Conservation (phyloP, 805 yeast species). For the Starmerella potacharoeniae region DNA sequence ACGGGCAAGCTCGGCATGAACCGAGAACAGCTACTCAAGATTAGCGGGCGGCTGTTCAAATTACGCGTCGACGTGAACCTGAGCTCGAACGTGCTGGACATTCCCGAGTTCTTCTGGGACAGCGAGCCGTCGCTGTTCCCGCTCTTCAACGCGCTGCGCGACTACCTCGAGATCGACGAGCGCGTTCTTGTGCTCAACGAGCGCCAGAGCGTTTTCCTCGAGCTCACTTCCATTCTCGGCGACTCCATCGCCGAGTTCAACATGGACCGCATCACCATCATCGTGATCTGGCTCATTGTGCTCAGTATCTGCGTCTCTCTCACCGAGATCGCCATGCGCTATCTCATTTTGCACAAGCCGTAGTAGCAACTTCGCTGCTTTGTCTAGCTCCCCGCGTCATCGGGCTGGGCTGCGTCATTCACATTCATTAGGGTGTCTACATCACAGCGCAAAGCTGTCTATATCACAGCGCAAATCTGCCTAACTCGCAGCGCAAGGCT, state of each 20-base stretch:
- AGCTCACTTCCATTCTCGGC: slow-evolving; percentile 82
- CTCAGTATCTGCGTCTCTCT: slow-evolving; percentile 54
- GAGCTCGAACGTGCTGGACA: slow-evolving; percentile 80
- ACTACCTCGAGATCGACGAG: slow-evolving; percentile 88
- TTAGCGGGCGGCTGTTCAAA: slow-evolving; percentile 83
- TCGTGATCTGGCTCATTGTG: slow-evolving; percentile 72
- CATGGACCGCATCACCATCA: slow-evolving; percentile 83
- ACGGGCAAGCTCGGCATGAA: slow-evolving; percentile 80
- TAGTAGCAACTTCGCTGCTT: no score
- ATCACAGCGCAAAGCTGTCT: no score
- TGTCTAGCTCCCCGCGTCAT: no score
- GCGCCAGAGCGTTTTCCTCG: slow-evolving; percentile 85
- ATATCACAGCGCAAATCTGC: no score
- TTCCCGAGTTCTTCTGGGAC: slow-evolving; percentile 96
- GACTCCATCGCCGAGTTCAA: slow-evolving; percentile 90
- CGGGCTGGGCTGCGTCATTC: no score
- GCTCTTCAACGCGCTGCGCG: slow-evolving; percentile 75
- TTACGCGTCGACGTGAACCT: slow-evolving; percentile 86
- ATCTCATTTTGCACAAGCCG: slow-evolving; percentile 8
- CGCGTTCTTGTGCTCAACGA: slow-evolving; percentile 89
- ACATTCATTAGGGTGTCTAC: no score
- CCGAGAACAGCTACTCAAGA: slow-evolving; percentile 71
- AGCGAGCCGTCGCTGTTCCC: slow-evolving; percentile 91
- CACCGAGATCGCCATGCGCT: slow-evolving; percentile 22
- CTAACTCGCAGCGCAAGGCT: no score